Evolutionary conservation across 2,329 filamentous ascomycete species (phyloP).

Genomic region (Ilyonectria robusta): DNA sequence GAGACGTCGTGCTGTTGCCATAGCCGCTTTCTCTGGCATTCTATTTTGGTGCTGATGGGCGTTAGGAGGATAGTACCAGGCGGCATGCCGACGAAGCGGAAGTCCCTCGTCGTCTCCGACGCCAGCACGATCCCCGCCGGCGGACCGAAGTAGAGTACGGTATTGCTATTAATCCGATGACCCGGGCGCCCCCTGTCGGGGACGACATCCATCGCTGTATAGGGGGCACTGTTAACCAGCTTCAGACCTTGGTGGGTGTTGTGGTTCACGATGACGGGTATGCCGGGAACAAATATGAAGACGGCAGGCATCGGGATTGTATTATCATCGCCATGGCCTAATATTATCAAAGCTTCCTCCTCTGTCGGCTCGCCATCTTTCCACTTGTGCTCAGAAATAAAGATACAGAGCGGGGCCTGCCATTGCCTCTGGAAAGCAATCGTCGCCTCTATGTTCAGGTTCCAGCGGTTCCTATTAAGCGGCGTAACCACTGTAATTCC

Average conservation of each 20-base stretch:
- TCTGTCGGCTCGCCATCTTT: slow-evolving; percentile 4
- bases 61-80: slow-evolving; percentile 11
- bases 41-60: slow-evolving; percentile 9
- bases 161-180: neutral
- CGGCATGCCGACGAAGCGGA: slow-evolving; percentile 15
- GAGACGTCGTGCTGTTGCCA: slow-evolving; percentile 12
- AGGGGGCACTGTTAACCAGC: slow-evolving; percentile 10
- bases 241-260: slow-evolving; percentile 20
- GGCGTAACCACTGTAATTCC: slow-evolving; percentile 9
- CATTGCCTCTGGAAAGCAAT: neutral
- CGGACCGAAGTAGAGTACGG: slow-evolving; percentile 12
- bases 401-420: neutral
- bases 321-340: neutral
- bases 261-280: slow-evolving; percentile 21
- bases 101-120: neutral
- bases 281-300: neutral
- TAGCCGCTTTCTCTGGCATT: neutral
- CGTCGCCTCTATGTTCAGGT: slow-evolving; percentile 4
- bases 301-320: neutral
- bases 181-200: neutral
- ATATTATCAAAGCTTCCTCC: slow-evolving; percentile 20
- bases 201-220: slow-evolving; percentile 3
- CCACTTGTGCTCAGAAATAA: neutral
- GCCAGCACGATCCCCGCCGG: slow-evolving; percentile 15
- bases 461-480: slow-evolving; percentile 4